A percentile compares a stretch with the other conserved stretches of the same genome.
Evolutionary conservation across 108 stramenopile genomes (phyloP).

Genomic region (Skeletonema potamos): DNA sequence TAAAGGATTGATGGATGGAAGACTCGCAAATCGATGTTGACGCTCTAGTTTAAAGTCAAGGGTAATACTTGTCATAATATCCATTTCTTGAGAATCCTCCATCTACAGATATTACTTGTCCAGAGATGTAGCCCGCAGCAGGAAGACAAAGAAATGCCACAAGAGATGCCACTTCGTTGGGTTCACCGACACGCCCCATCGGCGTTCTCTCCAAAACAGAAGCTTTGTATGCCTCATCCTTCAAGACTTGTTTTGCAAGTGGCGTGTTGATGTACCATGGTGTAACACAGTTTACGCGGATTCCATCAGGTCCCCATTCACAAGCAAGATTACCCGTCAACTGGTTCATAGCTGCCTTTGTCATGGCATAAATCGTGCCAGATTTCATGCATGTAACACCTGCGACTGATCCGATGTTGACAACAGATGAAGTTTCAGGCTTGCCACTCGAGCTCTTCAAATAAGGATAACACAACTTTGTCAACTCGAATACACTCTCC

Average conservation of each 20-base stretch:
- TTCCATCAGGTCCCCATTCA: slow-evolving; percentile 87
- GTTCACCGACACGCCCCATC: slow-evolving; percentile 77
- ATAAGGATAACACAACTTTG: slow-evolving; percentile 61
- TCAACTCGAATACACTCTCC: slow-evolving; percentile 73
- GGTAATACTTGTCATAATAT: slow-evolving; percentile 48
- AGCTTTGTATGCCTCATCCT: slow-evolving; percentile 73
- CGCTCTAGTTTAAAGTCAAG: background rate
- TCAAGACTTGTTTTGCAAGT: slow-evolving; percentile 78
- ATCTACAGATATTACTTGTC: slow-evolving; percentile 92
- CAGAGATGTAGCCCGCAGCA: slow-evolving; percentile 92
- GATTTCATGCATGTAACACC: slow-evolving; percentile 89
- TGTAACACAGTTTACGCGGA: slow-evolving; percentile 86
- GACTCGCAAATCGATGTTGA: background rate
- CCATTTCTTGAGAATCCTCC: slow-evolving; percentile 90
- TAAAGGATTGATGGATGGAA: background rate
- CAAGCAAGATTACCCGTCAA: slow-evolving; percentile 91
- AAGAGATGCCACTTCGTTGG: slow-evolving; percentile 78
- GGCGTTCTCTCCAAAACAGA: slow-evolving; percentile 76
- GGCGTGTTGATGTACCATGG: slow-evolving; percentile 92
- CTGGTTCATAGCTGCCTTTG: slow-evolving; percentile 97
- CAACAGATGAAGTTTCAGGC: slow-evolving; percentile 66
- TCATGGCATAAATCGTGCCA: slow-evolving; percentile 78
- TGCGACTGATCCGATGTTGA: slow-evolving; percentile 94
- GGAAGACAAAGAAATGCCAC: slow-evolving; percentile 92
- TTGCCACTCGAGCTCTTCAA: slow-evolving; percentile 50